These are phyloP conservation scores for Chrysoporthe puriensis DNA, from an alignment of 2,329 filamentous ascomycete species.

Conservation along the genomic window DNA sequence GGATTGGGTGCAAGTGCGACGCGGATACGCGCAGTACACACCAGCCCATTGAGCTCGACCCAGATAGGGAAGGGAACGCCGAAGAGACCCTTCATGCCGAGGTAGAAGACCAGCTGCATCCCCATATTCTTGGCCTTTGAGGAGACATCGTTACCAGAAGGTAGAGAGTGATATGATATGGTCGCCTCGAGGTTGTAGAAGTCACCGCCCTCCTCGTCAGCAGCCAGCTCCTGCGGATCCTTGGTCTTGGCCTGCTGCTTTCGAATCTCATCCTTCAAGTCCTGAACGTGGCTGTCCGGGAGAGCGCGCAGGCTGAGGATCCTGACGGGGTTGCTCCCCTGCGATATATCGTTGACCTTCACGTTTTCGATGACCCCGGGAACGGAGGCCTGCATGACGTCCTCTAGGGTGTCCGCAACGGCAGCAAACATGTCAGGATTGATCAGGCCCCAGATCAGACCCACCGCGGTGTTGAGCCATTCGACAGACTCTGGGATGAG, in stretches of 20 bases:
- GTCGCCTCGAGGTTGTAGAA: constrained; percentile 93
- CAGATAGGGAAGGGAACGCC: constrained; percentile 87
- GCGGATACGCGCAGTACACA: constrained; percentile 82
- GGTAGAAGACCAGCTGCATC: constrained; percentile 93
- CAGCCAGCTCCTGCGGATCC: constrained; percentile 84
- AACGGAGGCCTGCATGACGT: constrained; percentile 96
- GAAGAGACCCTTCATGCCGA: constrained; percentile 86
- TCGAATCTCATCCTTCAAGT: constrained; percentile 81
- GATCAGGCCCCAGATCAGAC: constrained; percentile 85
- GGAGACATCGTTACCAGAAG: constrained; percentile 69
- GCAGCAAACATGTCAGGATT: constrained; percentile 93
- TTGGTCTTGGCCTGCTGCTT: constrained; percentile 79
- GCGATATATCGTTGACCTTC: constrained; percentile 90
- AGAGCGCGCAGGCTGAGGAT: constrained; percentile 86
- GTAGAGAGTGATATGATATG: constrained; percentile 88
- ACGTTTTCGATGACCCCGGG: constrained; percentile 92
- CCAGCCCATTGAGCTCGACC: constrained; percentile 88
- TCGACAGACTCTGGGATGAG: constrained; percentile 90
- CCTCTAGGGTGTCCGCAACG: constrained; percentile 44
- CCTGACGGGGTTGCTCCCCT: constrained; percentile 87
- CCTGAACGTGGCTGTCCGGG: constrained; percentile 78
- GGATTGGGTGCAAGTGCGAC: constrained; percentile 87
- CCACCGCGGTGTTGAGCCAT: constrained; percentile 92
- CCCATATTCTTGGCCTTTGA: constrained; percentile 94
- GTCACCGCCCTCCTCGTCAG: constrained; percentile 86